Conservation (phyloP, 2,329 filamentous ascomycete species). For the Pyrenochaeta sp. region DNA sequence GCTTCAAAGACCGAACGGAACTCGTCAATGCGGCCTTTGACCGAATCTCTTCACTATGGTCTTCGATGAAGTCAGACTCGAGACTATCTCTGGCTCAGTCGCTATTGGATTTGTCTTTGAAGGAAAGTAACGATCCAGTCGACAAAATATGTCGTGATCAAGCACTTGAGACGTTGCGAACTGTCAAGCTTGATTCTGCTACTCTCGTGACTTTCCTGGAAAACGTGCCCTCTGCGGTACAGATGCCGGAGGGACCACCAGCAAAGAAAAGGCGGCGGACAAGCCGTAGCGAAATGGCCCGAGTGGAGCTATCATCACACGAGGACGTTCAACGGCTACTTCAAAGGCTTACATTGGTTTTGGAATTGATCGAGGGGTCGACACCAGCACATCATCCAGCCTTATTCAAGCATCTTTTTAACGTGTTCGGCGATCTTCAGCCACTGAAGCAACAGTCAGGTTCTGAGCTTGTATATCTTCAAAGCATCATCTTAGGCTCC, state of each 20-base stretch:
- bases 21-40: constrained; percentile 72
- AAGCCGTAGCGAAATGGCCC: constrained; percentile 74
- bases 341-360: constrained; percentile 81
- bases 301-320: constrained; percentile 68
- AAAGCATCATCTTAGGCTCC: constrained; percentile 83
- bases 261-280: constrained; percentile 81
- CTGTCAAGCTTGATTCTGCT: constrained; percentile 75
- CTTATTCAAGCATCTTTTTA: constrained; percentile 81
- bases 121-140: constrained; percentile 38
- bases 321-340: constrained; percentile 73
- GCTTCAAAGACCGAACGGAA: constrained; percentile 56
- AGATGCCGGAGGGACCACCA: constrained; percentile 75
- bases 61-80: constrained; percentile 70
- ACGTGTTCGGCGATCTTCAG: constrained; percentile 84
- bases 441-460: constrained; percentile 81
- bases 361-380: constrained; percentile 87
- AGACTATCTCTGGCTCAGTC: constrained; percentile 68
- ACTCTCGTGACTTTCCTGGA: constrained; percentile 77
- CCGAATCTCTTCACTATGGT: constrained; percentile 76
- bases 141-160: constrained; percentile 58
- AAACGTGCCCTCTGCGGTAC: constrained; percentile 75
- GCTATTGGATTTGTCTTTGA: constrained; percentile 69
- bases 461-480: constrained; percentile 88
- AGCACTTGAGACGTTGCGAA: constrained; percentile 75
- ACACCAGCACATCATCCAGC: constrained; percentile 77